Conservation (phyloP, 1,139 yeast species). For the Taiozyma onychis region DNA sequence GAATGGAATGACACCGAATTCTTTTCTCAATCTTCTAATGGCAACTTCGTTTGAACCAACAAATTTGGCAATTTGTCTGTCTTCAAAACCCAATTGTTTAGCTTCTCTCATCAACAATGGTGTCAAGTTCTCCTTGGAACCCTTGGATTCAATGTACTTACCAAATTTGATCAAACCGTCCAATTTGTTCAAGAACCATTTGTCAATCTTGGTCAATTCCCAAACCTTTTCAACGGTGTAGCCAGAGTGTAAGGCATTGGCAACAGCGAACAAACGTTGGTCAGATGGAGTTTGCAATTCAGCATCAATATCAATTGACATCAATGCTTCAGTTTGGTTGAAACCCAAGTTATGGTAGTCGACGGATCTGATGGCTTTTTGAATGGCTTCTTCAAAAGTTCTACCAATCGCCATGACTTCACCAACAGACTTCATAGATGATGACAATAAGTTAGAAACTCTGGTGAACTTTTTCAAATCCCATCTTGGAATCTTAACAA, state of each 20-base stretch:
- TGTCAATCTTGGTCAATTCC: constrained; percentile 89
- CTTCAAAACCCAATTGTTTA: constrained; percentile 95
- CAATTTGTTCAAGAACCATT: constrained; percentile 93
- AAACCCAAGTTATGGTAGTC: constrained; percentile 95
- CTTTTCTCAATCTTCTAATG: constrained; percentile 85
- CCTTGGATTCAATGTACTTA: constrained; percentile 53
- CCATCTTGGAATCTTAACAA: constrained; percentile 99
- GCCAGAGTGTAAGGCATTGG: constrained; percentile 82
- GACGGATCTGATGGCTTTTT: constrained; percentile 94
- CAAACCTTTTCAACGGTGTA: constrained; percentile 91
- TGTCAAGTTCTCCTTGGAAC: constrained; percentile 49
- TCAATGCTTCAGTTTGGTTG: constrained; percentile 77
- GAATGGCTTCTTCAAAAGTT: constrained; percentile 96
- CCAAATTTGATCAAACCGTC: constrained; percentile 68
- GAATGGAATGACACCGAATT: constrained; percentile 82
- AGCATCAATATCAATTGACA: constrained; percentile 85
- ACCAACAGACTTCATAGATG: constrained; percentile 98
- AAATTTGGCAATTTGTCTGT: constrained; percentile 91
- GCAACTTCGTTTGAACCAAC: constrained; percentile 90
- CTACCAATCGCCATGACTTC: constrained; percentile 99
- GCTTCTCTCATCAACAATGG: constrained; percentile 76
- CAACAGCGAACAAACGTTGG: constrained; percentile 93
- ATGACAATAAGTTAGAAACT: constrained; percentile 81
- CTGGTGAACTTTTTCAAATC: constrained; percentile 94
- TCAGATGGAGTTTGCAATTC: constrained; percentile 96